Evolutionary conservation across 164 flowering plant species (phyloP), one percentile per base, ranked within the genome.

Genomic region (Berberis vulgaris): DNA sequence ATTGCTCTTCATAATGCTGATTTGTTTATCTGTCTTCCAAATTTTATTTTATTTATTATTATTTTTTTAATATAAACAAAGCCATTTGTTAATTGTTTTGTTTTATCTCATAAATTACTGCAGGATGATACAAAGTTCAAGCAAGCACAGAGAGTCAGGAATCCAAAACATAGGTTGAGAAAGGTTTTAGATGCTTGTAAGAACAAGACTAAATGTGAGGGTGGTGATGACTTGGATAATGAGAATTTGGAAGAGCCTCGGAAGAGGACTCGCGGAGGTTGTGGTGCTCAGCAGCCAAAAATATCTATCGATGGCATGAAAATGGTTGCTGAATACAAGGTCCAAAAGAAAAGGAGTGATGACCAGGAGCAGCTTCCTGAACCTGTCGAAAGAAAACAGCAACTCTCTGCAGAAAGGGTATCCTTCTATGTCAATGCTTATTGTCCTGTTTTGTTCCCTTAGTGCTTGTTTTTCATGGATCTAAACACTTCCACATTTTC

Each of bases 231-330:
- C 11, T 80, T 86, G 62, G 84, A 86, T 60, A 81, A 74, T 43
- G 86, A 80, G 68, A 92, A 86, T 42, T 38, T 78, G 49, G 97
- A 86, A 41, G 93, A 86, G 64, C 87, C 88, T 10, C 80, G 82
- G 40, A 91, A 91, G 74, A 91, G 87, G 79, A 75, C 80, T 54
- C 81, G 86, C 67, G 97, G 97, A 54, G 97, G 99, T 47, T 95
- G 99, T 79, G 99, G 99, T 70, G 94, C 99, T 57, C 97, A 85
- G 82, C 99, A 91, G 73, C 97, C 99, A 61, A 91, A 84, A 79
- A 69, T 95, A 59, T 78, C 88, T 46, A 82, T 89, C 67, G 99
- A 95, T 66, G 99, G 99, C 62, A 89, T 95, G 99, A 95, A 95
- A 76, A 95, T 95, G 85, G 72, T 87, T 73, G 99, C 99, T 5